Base-by-base conservation (phyloP, 176 grass and related monocot species). In the Aegilops sharonensis region DNA sequence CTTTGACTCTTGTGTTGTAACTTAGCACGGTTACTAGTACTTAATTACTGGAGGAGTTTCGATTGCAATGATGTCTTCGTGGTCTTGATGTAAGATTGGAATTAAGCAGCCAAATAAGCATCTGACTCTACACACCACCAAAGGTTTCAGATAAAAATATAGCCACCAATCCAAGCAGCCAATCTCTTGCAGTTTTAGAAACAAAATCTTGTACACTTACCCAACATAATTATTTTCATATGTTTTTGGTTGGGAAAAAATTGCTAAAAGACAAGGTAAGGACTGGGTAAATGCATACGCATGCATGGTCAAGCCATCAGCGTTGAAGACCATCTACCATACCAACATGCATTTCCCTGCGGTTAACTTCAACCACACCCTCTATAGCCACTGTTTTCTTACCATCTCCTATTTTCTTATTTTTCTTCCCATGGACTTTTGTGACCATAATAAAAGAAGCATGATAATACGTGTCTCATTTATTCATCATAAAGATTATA, bases 1-100 rank as follows among this genome's bases (percentile, higher is more conserved):
- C 39, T 72, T 72, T 88, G 87, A 88, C 87, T 36, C 37, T 34
- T 77, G 72, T 65, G 1, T 84, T 84, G 82, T 84, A 48, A 84
- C 65, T 50, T 37, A 43, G 69, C 21, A 47, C 60, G 70, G 54
- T 81, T 20, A 37, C 60, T 8, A 57, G 18, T 59, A 59, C 7
- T 59, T 59, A 59, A 59, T 59, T 21, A 59, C 56, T 9, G 1
- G 56, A 21, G 56, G 18, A 9, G 56, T 59, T 21, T 20, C 56
- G 9, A 59, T 59, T 21, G 7, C 56, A 21, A 36, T 57, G 48
- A 3, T 15, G 15, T 10, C 80, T 57, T 54, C 31, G 36, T 37
- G 66, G 66, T 24, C 29, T 43, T 3, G 75, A 62, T 34, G 48
- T 6, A 21, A 8, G 29, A 6, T 61, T 74, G 78, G 37, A 59